Conservation (phyloP, 108 stramenopile species). For the Aurantiochytrium sp. region DNA sequence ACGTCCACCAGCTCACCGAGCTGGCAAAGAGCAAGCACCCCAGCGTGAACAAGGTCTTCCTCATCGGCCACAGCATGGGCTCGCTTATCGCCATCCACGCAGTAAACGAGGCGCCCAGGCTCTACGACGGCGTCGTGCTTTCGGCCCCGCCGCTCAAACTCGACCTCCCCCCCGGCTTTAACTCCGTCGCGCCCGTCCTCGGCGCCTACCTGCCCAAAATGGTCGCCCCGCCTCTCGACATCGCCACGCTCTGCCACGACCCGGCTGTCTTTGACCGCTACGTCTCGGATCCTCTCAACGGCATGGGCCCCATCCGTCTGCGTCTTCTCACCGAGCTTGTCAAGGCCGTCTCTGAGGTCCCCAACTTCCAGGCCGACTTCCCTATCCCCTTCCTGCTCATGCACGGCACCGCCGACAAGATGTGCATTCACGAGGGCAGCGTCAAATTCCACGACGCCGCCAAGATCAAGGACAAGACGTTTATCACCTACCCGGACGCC, state of each 20-base stretch:
- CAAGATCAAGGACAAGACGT: background rate
- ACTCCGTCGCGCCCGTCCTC: background rate
- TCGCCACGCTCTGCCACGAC: background rate
- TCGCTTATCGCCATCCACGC: background rate
- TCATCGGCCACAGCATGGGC: conserved; percentile 24
- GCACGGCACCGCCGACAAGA: conserved; percentile 23
- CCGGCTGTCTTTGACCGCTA: background rate
- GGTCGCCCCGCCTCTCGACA: background rate
- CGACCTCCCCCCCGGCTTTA: background rate
- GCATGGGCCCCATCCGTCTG: background rate
- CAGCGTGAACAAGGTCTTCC: background rate
- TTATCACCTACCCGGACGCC: background rate
- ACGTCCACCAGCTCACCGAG: background rate
- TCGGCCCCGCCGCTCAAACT: background rate
- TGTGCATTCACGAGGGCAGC: background rate
- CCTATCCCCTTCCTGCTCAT: conserved; percentile 8
- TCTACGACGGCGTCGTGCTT: conserved; percentile 4
- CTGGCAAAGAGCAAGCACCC: conserved; percentile 4
- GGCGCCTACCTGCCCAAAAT: background rate
- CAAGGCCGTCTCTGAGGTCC: background rate
- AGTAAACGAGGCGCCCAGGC: background rate
- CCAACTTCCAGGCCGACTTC: background rate
- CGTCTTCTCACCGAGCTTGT: background rate
- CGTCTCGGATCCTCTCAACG: background rate
- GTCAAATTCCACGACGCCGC: background rate